Evolutionary conservation across 108 stramenopile species (phyloP).

Genomic region (Nitzschia palea): DNA sequence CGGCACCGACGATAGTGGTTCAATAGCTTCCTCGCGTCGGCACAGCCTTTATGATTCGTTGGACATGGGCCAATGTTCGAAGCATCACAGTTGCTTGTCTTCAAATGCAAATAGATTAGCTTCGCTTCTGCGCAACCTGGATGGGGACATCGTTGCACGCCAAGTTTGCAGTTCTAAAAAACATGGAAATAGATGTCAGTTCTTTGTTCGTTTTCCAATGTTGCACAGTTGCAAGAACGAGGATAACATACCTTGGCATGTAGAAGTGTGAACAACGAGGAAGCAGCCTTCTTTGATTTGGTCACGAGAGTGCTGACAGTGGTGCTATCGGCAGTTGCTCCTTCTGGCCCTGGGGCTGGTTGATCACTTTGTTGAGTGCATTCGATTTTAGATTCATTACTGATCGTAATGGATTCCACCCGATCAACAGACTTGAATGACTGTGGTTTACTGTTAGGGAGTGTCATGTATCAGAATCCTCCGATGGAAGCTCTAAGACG

Average conservation of each 20-base stretch:
- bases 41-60: conserved; percentile 62
- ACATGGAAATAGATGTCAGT: not conserved
- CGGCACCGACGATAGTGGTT: conserved; percentile 78
- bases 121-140: conserved; percentile 76
- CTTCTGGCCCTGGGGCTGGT: not conserved
- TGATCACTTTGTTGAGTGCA: not conserved
- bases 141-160: conserved; percentile 54
- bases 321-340: not conserved
- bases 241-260: conserved; percentile 83
- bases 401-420: too few relatives aligned
- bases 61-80: conserved; percentile 54
- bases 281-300: conserved; percentile 83
- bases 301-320: conserved; percentile 57
- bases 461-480: too few relatives aligned
- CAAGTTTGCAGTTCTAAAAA: conserved; percentile 57
- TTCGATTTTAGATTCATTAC: too few relatives aligned
- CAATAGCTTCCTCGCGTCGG: conserved; percentile 76
- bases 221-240: not conserved
- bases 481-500: too few relatives aligned
- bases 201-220: not conserved
- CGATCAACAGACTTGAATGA: not conserved
- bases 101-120: conserved; percentile 66
- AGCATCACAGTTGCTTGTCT: conserved; percentile 47
- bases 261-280: conserved; percentile 77
- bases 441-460: too few relatives aligned